Percentiles rank a stretch among this genome's conserved stretches.
Evolutionary conservation across 805 yeast species (phyloP).

Genomic region (Wickerhamiella azyma): DNA sequence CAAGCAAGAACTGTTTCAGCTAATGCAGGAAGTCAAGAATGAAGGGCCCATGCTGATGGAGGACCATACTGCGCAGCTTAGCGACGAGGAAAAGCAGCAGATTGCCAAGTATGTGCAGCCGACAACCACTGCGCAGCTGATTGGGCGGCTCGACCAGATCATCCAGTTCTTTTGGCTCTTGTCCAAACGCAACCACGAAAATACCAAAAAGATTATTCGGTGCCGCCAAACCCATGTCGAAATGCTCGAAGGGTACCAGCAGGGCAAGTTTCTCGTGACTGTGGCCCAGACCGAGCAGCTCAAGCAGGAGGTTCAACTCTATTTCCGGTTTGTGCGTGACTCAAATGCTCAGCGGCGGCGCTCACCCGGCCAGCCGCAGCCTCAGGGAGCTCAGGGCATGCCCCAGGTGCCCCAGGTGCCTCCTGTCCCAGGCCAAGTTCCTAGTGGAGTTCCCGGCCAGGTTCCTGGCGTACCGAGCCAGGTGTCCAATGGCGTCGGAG

Average conservation of each 20-base stretch:
- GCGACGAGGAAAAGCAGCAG: constrained; percentile 50
- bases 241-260: constrained; percentile 54
- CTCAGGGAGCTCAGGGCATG: constrained; percentile 5
- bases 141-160: constrained; percentile 52
- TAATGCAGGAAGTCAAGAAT: constrained; percentile 55
- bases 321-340: constrained; percentile 60
- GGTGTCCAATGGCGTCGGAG: not conserved
- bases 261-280: constrained; percentile 55
- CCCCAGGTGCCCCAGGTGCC: constrained; percentile 15
- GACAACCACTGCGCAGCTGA: constrained; percentile 28
- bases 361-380: constrained; percentile 2
- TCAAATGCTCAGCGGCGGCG: constrained; percentile 13
- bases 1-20: constrained; percentile 34
- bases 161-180: constrained; percentile 66
- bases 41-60: constrained; percentile 47
- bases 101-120: constrained; percentile 36
- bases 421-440: too few relatives aligned
- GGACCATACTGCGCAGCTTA: constrained; percentile 44
- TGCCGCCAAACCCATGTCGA: constrained; percentile 67
- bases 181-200: constrained; percentile 53
- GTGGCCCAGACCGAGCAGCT: constrained; percentile 59
- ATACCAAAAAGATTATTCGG: constrained; percentile 63
- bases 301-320: constrained; percentile 57
- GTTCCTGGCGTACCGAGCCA: too few relatives aligned
- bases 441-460: too few relatives aligned